Conservation (phyloP, 305 asterid genomes). For the Solanum hybrid region DNA sequence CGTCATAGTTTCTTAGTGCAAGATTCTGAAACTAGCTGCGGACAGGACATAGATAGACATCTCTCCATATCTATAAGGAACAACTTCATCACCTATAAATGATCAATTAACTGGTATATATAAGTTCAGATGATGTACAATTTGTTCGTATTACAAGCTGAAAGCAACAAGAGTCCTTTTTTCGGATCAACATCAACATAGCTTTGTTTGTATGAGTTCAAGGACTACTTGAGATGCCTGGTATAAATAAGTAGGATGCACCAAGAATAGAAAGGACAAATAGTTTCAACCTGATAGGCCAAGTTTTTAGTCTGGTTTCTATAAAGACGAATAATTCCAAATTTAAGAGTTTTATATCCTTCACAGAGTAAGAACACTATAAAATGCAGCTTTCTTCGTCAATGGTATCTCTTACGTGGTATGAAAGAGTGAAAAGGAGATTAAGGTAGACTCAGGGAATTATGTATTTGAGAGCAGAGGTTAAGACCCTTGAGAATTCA, state of each 20-base stretch:
- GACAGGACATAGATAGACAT: slow-evolving; percentile 50
- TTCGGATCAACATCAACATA: neutral
- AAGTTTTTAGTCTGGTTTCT: neutral
- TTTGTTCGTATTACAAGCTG: neutral
- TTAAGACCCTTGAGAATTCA: neutral
- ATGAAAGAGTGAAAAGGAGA: neutral
- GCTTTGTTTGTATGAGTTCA: neutral
- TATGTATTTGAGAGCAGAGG: neutral
- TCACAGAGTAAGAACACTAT: neutral
- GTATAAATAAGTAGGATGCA: neutral
- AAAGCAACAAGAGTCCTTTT: neutral
- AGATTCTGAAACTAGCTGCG: slow-evolving; percentile 75
- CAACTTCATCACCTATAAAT: slow-evolving; percentile 78
- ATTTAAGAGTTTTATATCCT: neutral
- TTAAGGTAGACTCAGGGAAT: neutral
- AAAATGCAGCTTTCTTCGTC: neutral
- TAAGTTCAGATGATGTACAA: neutral
- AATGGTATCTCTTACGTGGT: neutral
- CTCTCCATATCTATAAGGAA: slow-evolving; percentile 71
- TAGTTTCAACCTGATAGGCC: neutral
- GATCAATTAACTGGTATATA: neutral
- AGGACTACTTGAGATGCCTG: neutral
- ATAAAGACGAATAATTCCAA: neutral
- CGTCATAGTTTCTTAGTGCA: slow-evolving; percentile 55
- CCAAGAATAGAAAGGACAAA: neutral